Evolutionary conservation across 2,329 filamentous ascomycete species (phyloP), one percentile per base, ranked within the genome.

Genomic region (Dissoconium aciculare): DNA sequence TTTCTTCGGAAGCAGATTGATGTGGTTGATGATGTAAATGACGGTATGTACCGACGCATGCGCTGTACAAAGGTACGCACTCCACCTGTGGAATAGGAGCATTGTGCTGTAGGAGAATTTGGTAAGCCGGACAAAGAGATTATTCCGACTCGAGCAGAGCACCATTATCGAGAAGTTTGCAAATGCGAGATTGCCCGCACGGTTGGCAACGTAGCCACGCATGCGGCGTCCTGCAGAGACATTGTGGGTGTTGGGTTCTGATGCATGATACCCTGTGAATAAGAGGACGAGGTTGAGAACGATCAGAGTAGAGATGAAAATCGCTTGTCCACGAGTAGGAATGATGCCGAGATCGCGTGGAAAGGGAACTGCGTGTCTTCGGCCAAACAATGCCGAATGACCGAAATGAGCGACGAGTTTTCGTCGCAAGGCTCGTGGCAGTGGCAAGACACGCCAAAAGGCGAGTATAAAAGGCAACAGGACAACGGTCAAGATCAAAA

Each of bases 21-120:
- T n/a, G n/a, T n/a, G n/a, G n/a, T 54, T 37, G 3, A 49, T 39
- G 0, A 66, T 48, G 19, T 52, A 55, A 11, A 63, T 43, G n/a
- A 60, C 46, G 1, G 56, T 59, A 45, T 71, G 67, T 0, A 69
- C 27, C 5, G 58, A 44, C 1, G 57, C 60, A 27, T 71, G 55
- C 0, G 67, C 26, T 1, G 56, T 55, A 15, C 52, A 57, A 5
- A 69, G 49, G 14, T 55, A 47, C 1, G 63, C 64, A 2, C 64
- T 46, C 62, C 62, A 67, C 6, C 63, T 54, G 37, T 70, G 65
- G 0, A 67, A 48, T 0, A 67, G 43, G 3, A 67, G 36, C 31
- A 54, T 67, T 0, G 66, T 68, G 0, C 55, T 55, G 36, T 64
- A 58, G 0, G 52, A 58, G 62, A 63, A 68, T 38, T 62, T 56